These are phyloP conservation scores for Camptophora hylomeconis DNA, from an alignment of 2,329 filamentous ascomycete genomes.

Conservation along the genomic window DNA sequence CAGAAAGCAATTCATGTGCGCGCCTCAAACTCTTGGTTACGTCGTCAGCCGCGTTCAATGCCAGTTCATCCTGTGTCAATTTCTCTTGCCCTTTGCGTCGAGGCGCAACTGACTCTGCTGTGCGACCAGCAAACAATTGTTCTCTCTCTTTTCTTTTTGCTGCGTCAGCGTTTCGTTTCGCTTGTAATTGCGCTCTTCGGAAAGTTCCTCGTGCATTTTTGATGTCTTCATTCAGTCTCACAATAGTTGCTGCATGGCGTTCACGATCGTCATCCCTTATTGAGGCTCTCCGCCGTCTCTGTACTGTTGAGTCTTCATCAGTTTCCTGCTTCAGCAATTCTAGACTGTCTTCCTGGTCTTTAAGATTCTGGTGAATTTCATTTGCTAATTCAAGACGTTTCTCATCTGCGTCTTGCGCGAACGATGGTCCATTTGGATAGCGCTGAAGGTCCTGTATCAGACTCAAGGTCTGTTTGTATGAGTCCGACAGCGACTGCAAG, in stretches of 20 bases:
- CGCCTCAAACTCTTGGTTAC: constrained; percentile 73
- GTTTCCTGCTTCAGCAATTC: constrained; percentile 70
- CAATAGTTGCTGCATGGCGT: constrained; percentile 52
- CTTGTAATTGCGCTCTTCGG: constrained; percentile 67
- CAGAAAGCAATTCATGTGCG: constrained; percentile 75
- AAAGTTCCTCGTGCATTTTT: constrained; percentile 55
- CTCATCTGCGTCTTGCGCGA: constrained; percentile 51
- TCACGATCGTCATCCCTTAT: constrained; percentile 41
- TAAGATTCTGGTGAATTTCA: constrained; percentile 68
- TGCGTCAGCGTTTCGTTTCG: constrained; percentile 59
- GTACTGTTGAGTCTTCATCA: constrained; percentile 35
- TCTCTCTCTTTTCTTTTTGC: constrained; percentile 67
- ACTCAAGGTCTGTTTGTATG: constrained; percentile 39
- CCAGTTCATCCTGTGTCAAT: constrained; percentile 57
- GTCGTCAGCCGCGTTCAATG: constrained; percentile 63
- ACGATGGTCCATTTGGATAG: constrained; percentile 44
- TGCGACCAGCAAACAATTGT: constrained; percentile 50
- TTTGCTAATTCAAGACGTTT: constrained; percentile 56
- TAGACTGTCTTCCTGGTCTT: constrained; percentile 69
- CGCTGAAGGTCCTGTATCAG: constrained; percentile 45
- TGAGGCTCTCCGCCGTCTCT: background rate
- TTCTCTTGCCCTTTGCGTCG: constrained; percentile 29
- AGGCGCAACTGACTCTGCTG: constrained; percentile 9
- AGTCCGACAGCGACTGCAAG: constrained; percentile 39
- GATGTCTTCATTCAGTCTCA: constrained; percentile 56